Evolutionary conservation across 2,329 filamentous ascomycete genomes (phyloP).

Genomic region (Colletotrichum spaethianum): DNA sequence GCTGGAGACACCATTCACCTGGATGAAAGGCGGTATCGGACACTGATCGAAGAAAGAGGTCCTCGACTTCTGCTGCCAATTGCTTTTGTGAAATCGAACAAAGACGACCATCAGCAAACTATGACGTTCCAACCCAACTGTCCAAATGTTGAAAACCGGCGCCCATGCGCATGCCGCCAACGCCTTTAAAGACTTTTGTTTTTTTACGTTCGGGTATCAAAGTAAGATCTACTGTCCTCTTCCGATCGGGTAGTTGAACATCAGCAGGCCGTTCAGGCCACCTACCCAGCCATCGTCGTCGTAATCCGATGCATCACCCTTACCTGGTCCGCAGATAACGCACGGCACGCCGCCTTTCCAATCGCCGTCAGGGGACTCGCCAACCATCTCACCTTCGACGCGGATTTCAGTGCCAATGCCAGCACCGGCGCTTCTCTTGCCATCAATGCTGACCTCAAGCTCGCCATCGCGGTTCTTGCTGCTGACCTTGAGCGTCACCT

Average conservation of each 20-base stretch:
- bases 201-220: conserved; percentile 38
- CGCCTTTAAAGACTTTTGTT: conserved; percentile 38
- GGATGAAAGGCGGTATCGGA: not conserved
- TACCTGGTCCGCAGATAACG: conserved; percentile 77
- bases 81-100: not conserved
- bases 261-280: conserved; percentile 90
- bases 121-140: not conserved
- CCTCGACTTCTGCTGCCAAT: not conserved
- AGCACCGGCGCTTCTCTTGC: conserved; percentile 77
- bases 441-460: conserved; percentile 85
- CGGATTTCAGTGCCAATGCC: conserved; percentile 86
- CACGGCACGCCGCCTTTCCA: conserved; percentile 90
- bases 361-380: conserved; percentile 57
- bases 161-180: conserved; percentile 22
- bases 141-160: not conserved
- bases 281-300: conserved; percentile 97
- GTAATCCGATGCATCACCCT: conserved; percentile 60
- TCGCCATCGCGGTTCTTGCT: conserved; percentile 83
- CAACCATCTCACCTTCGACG: conserved; percentile 88
- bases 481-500: conserved; percentile 85
- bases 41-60: not conserved
- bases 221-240: conserved; percentile 29
- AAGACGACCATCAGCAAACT: not conserved
- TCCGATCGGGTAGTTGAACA: conserved; percentile 98
- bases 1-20: not conserved